These are phyloP conservation scores for Leishmania amazonensis DNA, from an alignment of 208 protist genomes.

Conservation along the genomic window DNA sequence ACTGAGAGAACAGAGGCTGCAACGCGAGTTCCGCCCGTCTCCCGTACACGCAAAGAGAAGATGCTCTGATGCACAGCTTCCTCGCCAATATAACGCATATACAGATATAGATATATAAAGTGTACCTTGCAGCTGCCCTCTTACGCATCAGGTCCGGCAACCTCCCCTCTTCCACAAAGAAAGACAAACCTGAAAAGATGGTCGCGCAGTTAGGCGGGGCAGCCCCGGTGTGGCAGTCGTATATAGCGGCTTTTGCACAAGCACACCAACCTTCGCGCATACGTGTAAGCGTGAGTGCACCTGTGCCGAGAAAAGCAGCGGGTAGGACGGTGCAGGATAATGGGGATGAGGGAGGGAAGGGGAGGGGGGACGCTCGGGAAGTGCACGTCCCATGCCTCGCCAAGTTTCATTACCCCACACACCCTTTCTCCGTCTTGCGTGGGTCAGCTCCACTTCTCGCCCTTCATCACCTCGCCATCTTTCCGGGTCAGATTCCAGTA, in stretches of 20 bases:
- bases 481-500: constrained; percentile 75
- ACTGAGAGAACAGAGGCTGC: not conserved
- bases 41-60: not conserved
- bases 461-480: constrained; percentile 46
- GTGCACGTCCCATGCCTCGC: not conserved
- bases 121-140: not conserved
- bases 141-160: not conserved
- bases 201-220: not conserved
- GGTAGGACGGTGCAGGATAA: not conserved
- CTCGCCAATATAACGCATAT: not conserved
- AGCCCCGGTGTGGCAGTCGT: too few relatives aligned
- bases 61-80: not conserved
- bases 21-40: not conserved
- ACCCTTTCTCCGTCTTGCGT: not conserved
- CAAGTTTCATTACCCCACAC: not conserved
- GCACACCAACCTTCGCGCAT: not conserved
- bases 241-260: not conserved
- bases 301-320: not conserved
- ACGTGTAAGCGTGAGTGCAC: constrained; percentile 1
- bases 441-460: constrained; percentile 45
- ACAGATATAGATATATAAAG: not conserved
- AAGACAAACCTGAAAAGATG: not conserved
- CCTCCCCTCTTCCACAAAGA: not conserved
- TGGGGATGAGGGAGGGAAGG: not conserved
- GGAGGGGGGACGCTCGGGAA: not conserved